Evolutionary conservation across 805 yeast genomes (phyloP), one percentile per base, ranked within the genome.

Genomic region (Wickerhamomyces strasburgensis): DNA sequence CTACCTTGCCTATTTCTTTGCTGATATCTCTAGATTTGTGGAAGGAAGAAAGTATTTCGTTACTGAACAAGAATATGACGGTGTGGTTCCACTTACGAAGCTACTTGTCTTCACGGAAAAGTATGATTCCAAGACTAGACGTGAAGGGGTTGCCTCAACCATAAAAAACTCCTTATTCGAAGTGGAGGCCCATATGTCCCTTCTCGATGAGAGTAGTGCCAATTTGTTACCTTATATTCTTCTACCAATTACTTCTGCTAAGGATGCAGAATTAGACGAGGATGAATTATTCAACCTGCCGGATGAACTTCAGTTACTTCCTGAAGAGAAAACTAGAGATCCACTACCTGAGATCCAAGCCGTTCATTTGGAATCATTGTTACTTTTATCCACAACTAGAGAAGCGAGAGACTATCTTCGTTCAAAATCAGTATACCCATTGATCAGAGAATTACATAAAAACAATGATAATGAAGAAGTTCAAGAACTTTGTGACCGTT

Each of bases 131-230:
- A 77, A 76, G 51, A 75, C 77, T 18, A 78, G 98, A 64, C 74
- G 98, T 61, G 89, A 84, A 56, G 97, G 96, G 54, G 89, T 86
- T 27, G 94, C 95, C 2, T 83, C 95, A 5, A 84, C 96, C 2
- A 84, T 93, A 49, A 90, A 93, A 58, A 90, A 90, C 61, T 75
- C 90, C 0, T 64, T 90, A 34, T 90, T 90, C 53, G 96, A 89
- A 54, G 67, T 84, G 2, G 75, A 78, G 28, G 60, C 74, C 25
- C 98, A 90, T 56, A 61, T 62, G 49, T 58, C 56, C 17, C 64
- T 90, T 30, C 58, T 87, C 28, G 67, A 65, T 5, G 82, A 84
- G 50, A 76, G 70, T 26, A 44, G 68, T 7, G 78, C 86, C 40
- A 86, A 89, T 48, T 51, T 90, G 27, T 68, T 93, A 52, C 95